Evolutionary conservation across 768 basidiomycete genomes (phyloP), one percentile per base, ranked within the genome.

Genomic region (Heimioporus sp.): DNA sequence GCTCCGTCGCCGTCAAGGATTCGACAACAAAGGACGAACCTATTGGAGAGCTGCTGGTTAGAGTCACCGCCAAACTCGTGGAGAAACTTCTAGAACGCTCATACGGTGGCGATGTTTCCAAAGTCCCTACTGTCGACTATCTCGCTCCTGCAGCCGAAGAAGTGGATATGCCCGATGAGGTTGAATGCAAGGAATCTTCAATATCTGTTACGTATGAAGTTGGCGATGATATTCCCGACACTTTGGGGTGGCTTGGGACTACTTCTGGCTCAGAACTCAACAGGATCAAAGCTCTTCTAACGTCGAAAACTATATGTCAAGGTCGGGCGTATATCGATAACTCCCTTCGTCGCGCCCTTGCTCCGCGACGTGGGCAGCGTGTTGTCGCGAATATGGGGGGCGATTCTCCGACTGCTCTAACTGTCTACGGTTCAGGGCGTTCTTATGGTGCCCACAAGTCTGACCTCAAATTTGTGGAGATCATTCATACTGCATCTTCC

Each of bases 1-100:
- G 97, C 19, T 97, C 97, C 13, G 88, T 99, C 45, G 94, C 97
- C 1, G 92, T 83, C 55, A 94, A 90, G 70, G 85, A 92, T 71
- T 85, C 92, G 10, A 83, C 76, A 38, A 75, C 84, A 63, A 96
- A 93, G 71, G 93, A 99, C 63, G 92, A 96, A 70, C 94, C 97
- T 8, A 87, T 98, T 68, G 90, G 87, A 61, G 90, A 96, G 30
- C 76, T 99, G 48, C 81, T 99, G 45, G 94, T 91, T 47, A 88
- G 87, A 71, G 87, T 98, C 71, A 87, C 92, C 61, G 72, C 80
- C 16, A 73, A 76, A 15, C 89, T 99, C 49, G 82, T 90, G 48
- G 68, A 84, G 62, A 90, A 85, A 62, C 80, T 98, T 40, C 78
- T 97, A 15, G 80, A 89, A 43, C 80, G 81, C 51, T 83, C 80